A percentile compares a stretch with the other conserved stretches of the same genome.
Conservation (phyloP, 495 filamentous ascomycete species). For the Talaromyces trachyspermus region DNA sequence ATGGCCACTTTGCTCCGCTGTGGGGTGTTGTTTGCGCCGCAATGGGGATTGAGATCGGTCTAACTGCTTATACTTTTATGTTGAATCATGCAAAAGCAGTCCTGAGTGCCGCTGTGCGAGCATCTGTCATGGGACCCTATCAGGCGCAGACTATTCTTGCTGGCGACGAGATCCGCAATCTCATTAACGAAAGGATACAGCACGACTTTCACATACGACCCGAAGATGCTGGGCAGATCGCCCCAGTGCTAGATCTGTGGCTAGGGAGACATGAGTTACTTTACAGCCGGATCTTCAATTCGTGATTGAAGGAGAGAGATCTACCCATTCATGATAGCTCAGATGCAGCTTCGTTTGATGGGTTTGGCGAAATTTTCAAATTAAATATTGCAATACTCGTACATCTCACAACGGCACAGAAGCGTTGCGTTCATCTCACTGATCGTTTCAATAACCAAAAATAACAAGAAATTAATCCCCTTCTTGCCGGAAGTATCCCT, state of each 20-base stretch:
- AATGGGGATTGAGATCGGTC: conserved; percentile 52
- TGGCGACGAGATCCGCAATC: conserved; percentile 49
- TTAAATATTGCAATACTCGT: conserved; percentile 1
- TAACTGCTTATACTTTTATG: conserved; percentile 78
- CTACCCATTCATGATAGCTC: too few species aligned
- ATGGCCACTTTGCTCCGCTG: conserved; percentile 70
- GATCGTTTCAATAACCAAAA: background rate
- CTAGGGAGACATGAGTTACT: conserved; percentile 89
- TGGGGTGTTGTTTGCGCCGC: conserved; percentile 67
- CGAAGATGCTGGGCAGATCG: conserved; percentile 78
- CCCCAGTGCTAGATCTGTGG: conserved; percentile 89
- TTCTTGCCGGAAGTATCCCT: too few species aligned
- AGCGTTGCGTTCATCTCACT: background rate
- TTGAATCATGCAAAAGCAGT: conserved; percentile 84
- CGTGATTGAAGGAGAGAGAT: too few species aligned
- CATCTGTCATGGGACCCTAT: conserved; percentile 86
- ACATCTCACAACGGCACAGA: conserved; percentile 4
- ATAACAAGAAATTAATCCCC: background rate
- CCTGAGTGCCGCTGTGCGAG: conserved; percentile 80
- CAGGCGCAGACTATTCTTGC: conserved; percentile 81
- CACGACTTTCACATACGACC: conserved; percentile 51
- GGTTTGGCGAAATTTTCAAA: background rate
- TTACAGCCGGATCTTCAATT: conserved; percentile 96
- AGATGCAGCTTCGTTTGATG: too few species aligned
- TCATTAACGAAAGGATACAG: conserved; percentile 55